Base-by-base conservation (phyloP, 495 filamentous ascomycete species). In the Xylaria longipes region DNA sequence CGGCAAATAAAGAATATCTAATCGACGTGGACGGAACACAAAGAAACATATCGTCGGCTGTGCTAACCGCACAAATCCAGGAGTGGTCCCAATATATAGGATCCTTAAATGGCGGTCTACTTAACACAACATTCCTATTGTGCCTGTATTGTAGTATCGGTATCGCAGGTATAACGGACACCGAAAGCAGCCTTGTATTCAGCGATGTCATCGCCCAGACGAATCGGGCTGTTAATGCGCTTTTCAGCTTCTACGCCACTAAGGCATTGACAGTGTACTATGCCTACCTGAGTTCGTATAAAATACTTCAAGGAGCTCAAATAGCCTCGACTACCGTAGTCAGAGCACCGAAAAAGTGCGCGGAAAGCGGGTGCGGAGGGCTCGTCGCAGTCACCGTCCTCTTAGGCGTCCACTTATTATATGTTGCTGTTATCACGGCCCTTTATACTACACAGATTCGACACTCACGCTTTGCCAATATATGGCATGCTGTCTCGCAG, bases 401-500 rank as follows among this genome's bases (percentile, higher is more conserved):
- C 11, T 31, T 67, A 1, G 25, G 20, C 1, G 22, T 54, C 20
- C 64, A 54, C 33, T 15, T 67, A 1, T 8, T 25, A 17, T 54
- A 25, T 15, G 64, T 67, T 6, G 45, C n/a, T 4, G 7, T 37
- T 7, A 67, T 67, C 8, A 39, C 64, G 15, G 7, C 27, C 20
- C 3, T 50, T 5, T 67, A 67, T 39, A 31, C 27, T 1, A 45
- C 1, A 12, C 48, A 67, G 4, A 25, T 39, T 22, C 45, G 64
- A 31, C 35, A 22, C 31, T 52, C 64, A 1, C 45, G 46, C 6
- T 33, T 54, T 17, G 64, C 29, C 8, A 67, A 67, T 54, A 67
- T 67, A 3, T 67, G 64, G 46, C 64, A 67, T 15, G 31, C 64
- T 6, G 29, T 67, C 8, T 54, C 64, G 0, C 64, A 67, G 31